Evolutionary conservation across 495 filamentous ascomycete genomes (phyloP), one percentile per base, ranked within the genome.

Genomic region (Umbilicaria muhlenbergii): DNA sequence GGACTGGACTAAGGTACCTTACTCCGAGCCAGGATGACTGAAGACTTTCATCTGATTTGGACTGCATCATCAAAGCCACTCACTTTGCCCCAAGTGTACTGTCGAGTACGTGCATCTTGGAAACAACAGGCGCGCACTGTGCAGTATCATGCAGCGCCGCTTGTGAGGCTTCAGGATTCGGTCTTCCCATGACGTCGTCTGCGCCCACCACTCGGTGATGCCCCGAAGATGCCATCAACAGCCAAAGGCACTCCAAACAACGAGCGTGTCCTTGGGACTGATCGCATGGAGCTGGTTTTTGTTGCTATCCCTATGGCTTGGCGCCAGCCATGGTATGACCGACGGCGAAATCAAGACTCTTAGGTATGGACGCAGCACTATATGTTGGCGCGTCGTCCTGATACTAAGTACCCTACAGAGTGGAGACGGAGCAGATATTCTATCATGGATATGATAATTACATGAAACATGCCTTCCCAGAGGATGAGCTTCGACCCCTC

Each of bases 361-460:
- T 21, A 55, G 52, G 54, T 55, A 17, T 32, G 40, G 14, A 16
- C 19, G 17, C 15, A 6, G 39, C 24, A 17, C 0, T 10, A 28
- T 34, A 5, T 28, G 36, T 14, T 31, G n/a, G 12, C 21, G 21
- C 15, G 1, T 39, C 17, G 11, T 33, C 21, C 4, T 32, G 31
- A 38, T 49, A 40, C 46, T 47, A 18, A 39, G 7, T 15, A 16
- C 32, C 15, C 11, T 40, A 21, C 49, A 78, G 75, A 49, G 75
- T 74, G 55, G 86, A 94, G 59, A 86, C 89, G 34, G 78, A 87
- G 43, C 75, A 80, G 46, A 86, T 95, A 73, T 96, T 98, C 67
- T 95, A 91, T 54, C 92, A 98, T 63, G 91, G 91, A 43, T 98
- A 80, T 66, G 80, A 92, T 55, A 94, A 87, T 57, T 98, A 98